Evolutionary conservation across 2,329 filamentous ascomycete species (phyloP).

Genomic region (Pyrenophora tritici-repentis): DNA sequence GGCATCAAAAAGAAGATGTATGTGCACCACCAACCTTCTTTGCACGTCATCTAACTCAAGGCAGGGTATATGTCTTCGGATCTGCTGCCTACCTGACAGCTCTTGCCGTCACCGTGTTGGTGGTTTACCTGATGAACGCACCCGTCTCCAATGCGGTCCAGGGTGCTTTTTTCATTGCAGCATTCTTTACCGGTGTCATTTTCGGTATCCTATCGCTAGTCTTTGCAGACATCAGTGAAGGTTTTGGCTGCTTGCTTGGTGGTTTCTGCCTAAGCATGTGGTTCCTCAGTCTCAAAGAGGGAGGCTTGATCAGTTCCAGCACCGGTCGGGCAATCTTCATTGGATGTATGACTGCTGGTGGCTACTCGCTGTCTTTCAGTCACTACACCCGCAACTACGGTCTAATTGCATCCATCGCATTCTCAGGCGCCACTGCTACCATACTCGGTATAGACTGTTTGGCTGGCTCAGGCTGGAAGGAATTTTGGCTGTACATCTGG

Average conservation of each 20-base stretch:
- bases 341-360: slow-evolving; percentile 67
- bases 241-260: slow-evolving; percentile 84
- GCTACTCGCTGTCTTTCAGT: slow-evolving; percentile 72
- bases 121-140: slow-evolving; percentile 84
- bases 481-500: slow-evolving; percentile 97
- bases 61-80: slow-evolving; percentile 62
- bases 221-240: slow-evolving; percentile 82
- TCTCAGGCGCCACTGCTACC: slow-evolving; percentile 77
- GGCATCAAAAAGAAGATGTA: slow-evolving; percentile 79
- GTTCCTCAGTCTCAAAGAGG: slow-evolving; percentile 77
- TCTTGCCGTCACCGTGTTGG: slow-evolving; percentile 77
- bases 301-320: slow-evolving; percentile 70
- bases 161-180: slow-evolving; percentile 84
- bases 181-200: slow-evolving; percentile 71
- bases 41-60: slow-evolving; percentile 18
- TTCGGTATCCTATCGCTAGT: slow-evolving; percentile 76
- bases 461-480: slow-evolving; percentile 85
- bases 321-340: slow-evolving; percentile 76
- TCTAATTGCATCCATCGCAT: slow-evolving; percentile 76
- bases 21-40: not conserved
- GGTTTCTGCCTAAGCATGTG: slow-evolving; percentile 90
- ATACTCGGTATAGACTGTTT: slow-evolving; percentile 91
- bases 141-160: slow-evolving; percentile 77
- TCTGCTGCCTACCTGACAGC: slow-evolving; percentile 75
- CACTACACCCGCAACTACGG: slow-evolving; percentile 78